Conservation (phyloP, 305 asterid species). For the Fraxinus angustifolia region DNA sequence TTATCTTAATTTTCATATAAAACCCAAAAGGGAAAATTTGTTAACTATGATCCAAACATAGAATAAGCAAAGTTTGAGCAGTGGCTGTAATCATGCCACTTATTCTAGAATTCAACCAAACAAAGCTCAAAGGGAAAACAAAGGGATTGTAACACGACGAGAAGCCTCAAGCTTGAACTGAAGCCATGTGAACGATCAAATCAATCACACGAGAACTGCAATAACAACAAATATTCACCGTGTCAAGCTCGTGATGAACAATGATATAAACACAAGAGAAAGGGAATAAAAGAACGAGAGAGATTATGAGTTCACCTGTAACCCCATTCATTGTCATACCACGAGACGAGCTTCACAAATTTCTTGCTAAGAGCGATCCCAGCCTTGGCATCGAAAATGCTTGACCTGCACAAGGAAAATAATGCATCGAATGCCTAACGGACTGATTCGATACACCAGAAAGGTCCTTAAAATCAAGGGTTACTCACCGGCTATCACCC, state of each 20-base stretch:
- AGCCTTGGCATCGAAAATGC: slow-evolving; percentile 76
- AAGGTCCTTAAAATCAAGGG: neutral
- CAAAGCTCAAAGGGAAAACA: neutral
- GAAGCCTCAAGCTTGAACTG: slow-evolving; percentile 35
- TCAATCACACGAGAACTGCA: slow-evolving; percentile 70
- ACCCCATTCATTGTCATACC: slow-evolving; percentile 84
- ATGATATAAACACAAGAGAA: neutral
- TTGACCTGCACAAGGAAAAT: slow-evolving; percentile 41
- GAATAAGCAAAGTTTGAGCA: neutral
- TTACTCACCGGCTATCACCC: slow-evolving; percentile 57
- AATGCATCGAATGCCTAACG: neutral
- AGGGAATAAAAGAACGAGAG: neutral
- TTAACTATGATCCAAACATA: neutral
- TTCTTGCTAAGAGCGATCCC: slow-evolving; percentile 67
- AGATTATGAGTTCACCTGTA: slow-evolving; percentile 41
- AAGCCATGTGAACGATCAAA: slow-evolving; percentile 61
- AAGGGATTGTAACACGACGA: neutral
- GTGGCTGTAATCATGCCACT: neutral
- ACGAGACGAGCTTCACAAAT: slow-evolving; percentile 62
- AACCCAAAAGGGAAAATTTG: slow-evolving; percentile 3
- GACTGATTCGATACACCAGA: neutral
- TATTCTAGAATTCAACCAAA: neutral
- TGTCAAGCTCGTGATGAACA: neutral
- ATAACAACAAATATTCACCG: neutral
- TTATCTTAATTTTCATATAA: neutral